Percentiles rank a stretch among this genome's conserved stretches.
These are phyloP conservation scores for Castanea mollissima DNA, from an alignment of 306 rosid species.

Conservation along the genomic window DNA sequence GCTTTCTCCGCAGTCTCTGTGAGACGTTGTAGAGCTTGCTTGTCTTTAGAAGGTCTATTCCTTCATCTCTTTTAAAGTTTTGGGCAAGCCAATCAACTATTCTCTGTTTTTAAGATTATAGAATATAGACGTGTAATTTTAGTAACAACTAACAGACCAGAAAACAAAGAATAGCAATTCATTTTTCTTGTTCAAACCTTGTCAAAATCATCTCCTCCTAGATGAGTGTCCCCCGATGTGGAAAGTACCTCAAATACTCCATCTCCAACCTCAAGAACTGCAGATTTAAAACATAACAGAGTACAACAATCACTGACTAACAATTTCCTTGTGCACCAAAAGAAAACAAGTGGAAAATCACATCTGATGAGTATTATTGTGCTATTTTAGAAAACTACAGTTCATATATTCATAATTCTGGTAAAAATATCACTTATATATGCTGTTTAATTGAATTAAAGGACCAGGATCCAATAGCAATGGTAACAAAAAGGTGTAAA, in stretches of 20 bases:
- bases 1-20: conserved; percentile 98
- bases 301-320: not conserved
- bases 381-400: too few species aligned
- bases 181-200: conserved; percentile 45
- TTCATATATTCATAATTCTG: too few species aligned
- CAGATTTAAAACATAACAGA: not conserved
- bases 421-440: too few species aligned
- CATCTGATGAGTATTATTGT: too few species aligned
- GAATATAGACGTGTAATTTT: not conserved
- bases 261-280: conserved; percentile 95
- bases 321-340: too few species aligned
- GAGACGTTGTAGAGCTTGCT: conserved; percentile 96
- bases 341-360: too few species aligned
- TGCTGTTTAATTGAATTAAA: too few species aligned
- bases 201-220: conserved; percentile 98
- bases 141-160: not conserved
- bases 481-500: too few species aligned
- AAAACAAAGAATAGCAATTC: not conserved
- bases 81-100: conserved; percentile 87
- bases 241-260: conserved; percentile 98
- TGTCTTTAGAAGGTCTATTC: conserved; percentile 85
- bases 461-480: too few species aligned
- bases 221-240: conserved; percentile 92
- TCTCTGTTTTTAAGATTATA: conserved; percentile 50
- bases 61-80: conserved; percentile 76